These are phyloP conservation scores for Ramaria rubella DNA, from an alignment of 768 basidiomycete species.

Conservation along the genomic window DNA sequence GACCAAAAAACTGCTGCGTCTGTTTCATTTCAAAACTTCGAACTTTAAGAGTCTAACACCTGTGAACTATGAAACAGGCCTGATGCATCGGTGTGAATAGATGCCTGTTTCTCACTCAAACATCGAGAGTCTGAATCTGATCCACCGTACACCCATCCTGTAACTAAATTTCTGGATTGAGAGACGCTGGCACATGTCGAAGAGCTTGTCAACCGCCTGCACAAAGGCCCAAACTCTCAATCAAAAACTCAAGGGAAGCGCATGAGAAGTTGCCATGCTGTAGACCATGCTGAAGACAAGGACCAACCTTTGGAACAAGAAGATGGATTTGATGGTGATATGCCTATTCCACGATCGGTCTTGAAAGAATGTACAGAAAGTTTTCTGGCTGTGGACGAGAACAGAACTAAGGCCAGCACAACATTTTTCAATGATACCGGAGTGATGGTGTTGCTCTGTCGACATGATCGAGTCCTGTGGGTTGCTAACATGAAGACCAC, in stretches of 20 bases:
- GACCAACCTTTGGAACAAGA: too few species aligned
- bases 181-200: neutral
- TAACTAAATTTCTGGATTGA: neutral
- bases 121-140: neutral
- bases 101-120: neutral
- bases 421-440: slow-evolving; percentile 17
- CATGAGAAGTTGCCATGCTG: neutral
- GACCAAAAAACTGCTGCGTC: too few species aligned
- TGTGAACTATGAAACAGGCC: neutral
- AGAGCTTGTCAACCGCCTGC: neutral
- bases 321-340: neutral
- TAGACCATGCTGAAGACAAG: too few species aligned
- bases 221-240: neutral
- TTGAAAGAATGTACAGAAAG: slow-evolving; percentile 3
- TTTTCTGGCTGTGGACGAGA: neutral
- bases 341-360: neutral
- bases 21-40: too few species aligned
- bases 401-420: slow-evolving; percentile 21
- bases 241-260: neutral
- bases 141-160: neutral
- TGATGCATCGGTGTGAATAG: neutral
- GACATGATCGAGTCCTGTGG: slow-evolving; percentile 21
- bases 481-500: slow-evolving; percentile 35
- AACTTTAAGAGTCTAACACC: too few species aligned
- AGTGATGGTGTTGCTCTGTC: slow-evolving; percentile 15